A percentile compares a stretch with the other conserved stretches of the same genome.
Conservation (phyloP, 208 protist genomes). For the Trypanosoma avium region DNA sequence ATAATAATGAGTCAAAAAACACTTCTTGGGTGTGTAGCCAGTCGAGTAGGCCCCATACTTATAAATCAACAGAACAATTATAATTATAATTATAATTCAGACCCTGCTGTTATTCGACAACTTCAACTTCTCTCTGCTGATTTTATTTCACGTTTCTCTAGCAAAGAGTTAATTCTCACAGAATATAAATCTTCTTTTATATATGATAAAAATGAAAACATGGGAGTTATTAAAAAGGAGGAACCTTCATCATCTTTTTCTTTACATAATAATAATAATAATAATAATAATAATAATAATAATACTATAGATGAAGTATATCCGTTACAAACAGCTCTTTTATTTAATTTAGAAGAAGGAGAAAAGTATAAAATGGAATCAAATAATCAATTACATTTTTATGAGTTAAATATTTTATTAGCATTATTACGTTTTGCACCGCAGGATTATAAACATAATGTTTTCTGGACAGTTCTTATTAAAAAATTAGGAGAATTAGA, state of each 20-base stretch:
- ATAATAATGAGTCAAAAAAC: neutral
- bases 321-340: constrained; percentile 17
- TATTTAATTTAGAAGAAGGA: constrained; percentile 15
- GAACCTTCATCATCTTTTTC: neutral
- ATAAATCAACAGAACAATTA: neutral
- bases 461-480: constrained; percentile 27
- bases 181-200: constrained; percentile 7
- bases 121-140: constrained; percentile 15
- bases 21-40: constrained; percentile 21
- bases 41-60: constrained; percentile 6
- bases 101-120: constrained; percentile 17
- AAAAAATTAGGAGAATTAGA: constrained; percentile 24
- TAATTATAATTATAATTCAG: no score
- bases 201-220: neutral
- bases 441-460: constrained; percentile 1
- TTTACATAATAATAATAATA: no score
- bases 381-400: constrained; percentile 17
- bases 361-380: no score
- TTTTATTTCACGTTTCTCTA: constrained; percentile 12
- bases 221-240: neutral
- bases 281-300: no score
- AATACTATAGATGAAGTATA: neutral
- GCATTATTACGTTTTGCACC: constrained; percentile 14
- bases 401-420: constrained; percentile 27
- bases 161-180: neutral